Evolutionary conservation across 495 filamentous ascomycete species (phyloP).

Genomic region (Pyrenula massariospora): DNA sequence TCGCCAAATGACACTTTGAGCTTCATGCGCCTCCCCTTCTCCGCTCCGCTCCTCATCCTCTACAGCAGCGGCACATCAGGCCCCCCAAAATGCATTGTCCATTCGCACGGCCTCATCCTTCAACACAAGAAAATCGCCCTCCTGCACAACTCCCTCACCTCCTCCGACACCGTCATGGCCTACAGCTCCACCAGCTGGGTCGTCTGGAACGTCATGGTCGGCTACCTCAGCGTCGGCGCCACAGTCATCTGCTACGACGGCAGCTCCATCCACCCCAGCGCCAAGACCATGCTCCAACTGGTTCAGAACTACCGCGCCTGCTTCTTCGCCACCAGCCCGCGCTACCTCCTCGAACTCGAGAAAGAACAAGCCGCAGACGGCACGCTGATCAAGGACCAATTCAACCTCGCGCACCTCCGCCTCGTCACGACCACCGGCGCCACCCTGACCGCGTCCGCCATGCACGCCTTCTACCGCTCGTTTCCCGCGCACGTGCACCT

Average conservation of each 20-base stretch:
- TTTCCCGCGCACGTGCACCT: conserved; percentile 56
- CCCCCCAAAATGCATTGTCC: conserved; percentile 65
- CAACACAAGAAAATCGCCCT: neutral
- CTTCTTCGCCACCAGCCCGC: conserved; percentile 44
- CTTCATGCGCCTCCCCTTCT: conserved; percentile 51
- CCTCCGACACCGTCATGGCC: neutral
- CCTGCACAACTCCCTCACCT: neutral
- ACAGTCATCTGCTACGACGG: conserved; percentile 63
- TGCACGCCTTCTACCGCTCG: conserved; percentile 78
- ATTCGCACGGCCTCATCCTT: conserved; percentile 33
- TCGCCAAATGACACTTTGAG: conserved; percentile 16
- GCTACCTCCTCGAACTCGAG: conserved; percentile 59
- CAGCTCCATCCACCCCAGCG: conserved; percentile 58
- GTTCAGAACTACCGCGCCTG: conserved; percentile 46
- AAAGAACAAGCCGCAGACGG: conserved; percentile 23
- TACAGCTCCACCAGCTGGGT: conserved; percentile 27
- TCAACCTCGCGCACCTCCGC: conserved; percentile 45
- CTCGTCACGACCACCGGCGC: conserved; percentile 62
- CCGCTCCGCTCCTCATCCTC: conserved; percentile 59
- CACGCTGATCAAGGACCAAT: conserved; percentile 44
- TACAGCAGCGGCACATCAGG: conserved; percentile 66
- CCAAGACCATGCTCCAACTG: conserved; percentile 45
- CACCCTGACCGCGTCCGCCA: conserved; percentile 60
- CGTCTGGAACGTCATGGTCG: conserved; percentile 27
- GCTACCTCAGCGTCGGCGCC: conserved; percentile 24